Base-by-base conservation (phyloP, 139 green algal species). In the Choricystis sp. region DNA sequence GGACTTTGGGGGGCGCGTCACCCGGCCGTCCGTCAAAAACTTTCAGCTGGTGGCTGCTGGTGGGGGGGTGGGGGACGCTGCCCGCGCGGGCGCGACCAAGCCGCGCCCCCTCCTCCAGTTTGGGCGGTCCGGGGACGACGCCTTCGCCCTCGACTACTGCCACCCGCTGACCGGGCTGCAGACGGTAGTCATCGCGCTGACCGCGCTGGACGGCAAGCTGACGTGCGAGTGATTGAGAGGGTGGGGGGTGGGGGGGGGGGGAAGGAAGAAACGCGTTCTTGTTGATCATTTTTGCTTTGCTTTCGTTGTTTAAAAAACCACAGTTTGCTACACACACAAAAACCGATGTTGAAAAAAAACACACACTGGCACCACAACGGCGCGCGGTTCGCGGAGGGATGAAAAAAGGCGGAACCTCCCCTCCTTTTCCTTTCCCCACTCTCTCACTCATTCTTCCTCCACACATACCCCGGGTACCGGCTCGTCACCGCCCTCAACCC, bases 1-100 rank as follows among this genome's bases (percentile, higher is more conserved):
- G 24, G 96, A 98, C 70, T 99, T 99, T 79, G 87, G 86, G 56
- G 93, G 92, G 1, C 78, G 93, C 20, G 93, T 99, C 24, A 97
- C 93, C 1, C 79, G 91, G 27, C 89, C 93, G 22, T 92, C 79
- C 2, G 92, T 99, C 0, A 99, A 99, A 72, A 99, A 99, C 77
- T 98, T 98, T 75, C 93, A 99, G 83, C 79, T 99, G 4, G 77
- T 87, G 14, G 63, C 79, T 1, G 82, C 89, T 19, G 72, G 63
- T 9, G 29, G 55, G 26, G 28, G 49, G 3, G 2, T 22, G 31
- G 16, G 60, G 5, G 26, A 22, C 0, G 24, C 24, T 16, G 59
- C 5, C 26, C 22, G 31, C 24, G 31, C 19, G 61, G n/a, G n/a
- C 2, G 3, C 56, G 26, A 21, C 26, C 56, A 60, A 60, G 19